Evolutionary conservation across 2,329 filamentous ascomycete genomes (phyloP), one percentile per base, ranked within the genome.

Genomic region (Ceratocystis eucalypticola): DNA sequence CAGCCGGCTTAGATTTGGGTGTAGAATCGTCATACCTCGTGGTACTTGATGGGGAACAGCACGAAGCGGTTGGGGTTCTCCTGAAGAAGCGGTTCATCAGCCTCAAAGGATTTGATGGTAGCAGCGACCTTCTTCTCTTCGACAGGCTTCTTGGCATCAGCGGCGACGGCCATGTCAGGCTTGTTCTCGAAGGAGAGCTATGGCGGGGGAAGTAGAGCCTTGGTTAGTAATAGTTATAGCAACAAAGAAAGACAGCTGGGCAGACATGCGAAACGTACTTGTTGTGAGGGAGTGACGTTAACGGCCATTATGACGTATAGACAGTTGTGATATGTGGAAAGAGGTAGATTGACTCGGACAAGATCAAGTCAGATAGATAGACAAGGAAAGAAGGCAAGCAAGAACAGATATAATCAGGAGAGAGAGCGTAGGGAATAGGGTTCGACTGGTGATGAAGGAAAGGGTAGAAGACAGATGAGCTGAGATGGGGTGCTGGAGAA

Each of bases 11-110:
- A 33, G 2, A 3, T 6, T 3, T 33, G 28, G 37, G 66, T 0
- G 30, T 33, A 22, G 3, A 15, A 28, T 63, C 12, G 53, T 83
- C 90, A 78, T 79, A 96, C 93, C 88, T 97, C 93, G 74, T 97
- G 92, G 80, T 97, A 96, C 83, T 96, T 96, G 78, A 99, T 96
- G 71, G 94, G 94, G 80, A 99, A 99, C 69, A 99, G 84, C 68
- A 99, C 94, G 74, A 99, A 99, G 73, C 94, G 89, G 72, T 96
- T 85, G 69, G 91, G 88, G 80, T 99, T 99, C 80, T 97, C 94
- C 76, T 91, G 88, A 5, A 99, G 85, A 64, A 99, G 82, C 67
- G 94, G 94, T 83, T 99, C 94, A 67, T 91, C 84, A 67, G 83
- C 82, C 77, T 96, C 90, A 63, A 88, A 82, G 33, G 82, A 71